These are phyloP conservation scores for Sporisorium graminicola DNA, from an alignment of 1,284 basidiomycete genomes.

Conservation along the genomic window DNA sequence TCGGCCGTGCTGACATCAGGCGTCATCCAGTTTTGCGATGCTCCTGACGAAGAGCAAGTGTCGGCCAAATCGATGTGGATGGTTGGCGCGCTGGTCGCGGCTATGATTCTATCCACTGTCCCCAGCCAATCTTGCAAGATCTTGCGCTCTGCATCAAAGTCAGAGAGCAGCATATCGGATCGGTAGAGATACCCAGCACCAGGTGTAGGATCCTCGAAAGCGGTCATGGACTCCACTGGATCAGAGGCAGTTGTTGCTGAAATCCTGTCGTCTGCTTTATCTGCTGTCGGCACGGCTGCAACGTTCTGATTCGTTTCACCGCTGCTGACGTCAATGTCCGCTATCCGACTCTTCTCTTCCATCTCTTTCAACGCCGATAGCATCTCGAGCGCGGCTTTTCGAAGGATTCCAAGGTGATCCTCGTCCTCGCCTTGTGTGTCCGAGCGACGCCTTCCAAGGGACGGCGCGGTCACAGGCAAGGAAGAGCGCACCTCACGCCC, in stretches of 20 bases:
- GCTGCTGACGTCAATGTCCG: constrained; percentile 8
- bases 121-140: constrained; percentile 46
- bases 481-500: not conserved
- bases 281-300: not conserved
- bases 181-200: constrained; percentile 80
- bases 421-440: not conserved
- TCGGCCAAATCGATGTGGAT: constrained; percentile 5
- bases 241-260: not conserved
- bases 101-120: constrained; percentile 32
- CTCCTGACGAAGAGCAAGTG: not conserved
- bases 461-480: not conserved
- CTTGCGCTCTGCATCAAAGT: constrained; percentile 75
- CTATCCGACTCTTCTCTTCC: constrained; percentile 62
- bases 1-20: not conserved
- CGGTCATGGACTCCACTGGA: constrained; percentile 20
- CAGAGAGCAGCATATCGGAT: constrained; percentile 75
- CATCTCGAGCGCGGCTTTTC: constrained; percentile 81
- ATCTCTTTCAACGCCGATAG: constrained; percentile 78
- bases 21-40: not conserved
- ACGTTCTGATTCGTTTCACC: not conserved
- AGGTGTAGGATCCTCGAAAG: not conserved
- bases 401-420: constrained; percentile 77
- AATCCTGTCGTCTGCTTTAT: not conserved
- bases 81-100: constrained; percentile 4
- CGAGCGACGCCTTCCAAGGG: not conserved